A percentile compares a stretch with the other conserved stretches of the same genome.
phyloP scores from a whole-genome alignment of 2,329 filamentous ascomycete species.

The Penicillium sp. region DNA sequence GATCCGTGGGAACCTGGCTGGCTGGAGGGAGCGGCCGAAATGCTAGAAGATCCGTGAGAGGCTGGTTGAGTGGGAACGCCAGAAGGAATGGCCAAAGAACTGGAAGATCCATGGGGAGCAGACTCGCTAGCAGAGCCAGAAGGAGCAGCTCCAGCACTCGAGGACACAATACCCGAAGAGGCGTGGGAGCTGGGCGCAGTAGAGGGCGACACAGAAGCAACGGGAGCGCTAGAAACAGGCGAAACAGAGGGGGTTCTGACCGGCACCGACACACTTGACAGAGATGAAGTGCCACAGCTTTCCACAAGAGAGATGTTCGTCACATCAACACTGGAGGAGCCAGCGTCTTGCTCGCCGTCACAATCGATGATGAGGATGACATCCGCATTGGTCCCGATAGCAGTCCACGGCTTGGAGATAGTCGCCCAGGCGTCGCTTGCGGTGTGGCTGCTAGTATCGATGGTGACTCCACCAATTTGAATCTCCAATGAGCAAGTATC shows the following conservation, averaged over 20 bases:
- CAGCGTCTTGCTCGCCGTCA: neutral
- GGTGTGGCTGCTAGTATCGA: neutral
- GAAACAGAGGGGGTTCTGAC: neutral
- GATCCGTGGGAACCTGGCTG: neutral
- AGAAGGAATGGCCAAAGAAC: neutral
- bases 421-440: neutral
- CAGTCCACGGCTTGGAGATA: constrained; percentile 1
- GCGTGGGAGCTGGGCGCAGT: neutral
- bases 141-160: neutral
- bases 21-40: neutral
- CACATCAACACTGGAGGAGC: neutral
- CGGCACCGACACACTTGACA: neutral
- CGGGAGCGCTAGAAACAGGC: neutral
- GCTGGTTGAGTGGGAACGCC: neutral
- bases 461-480: neutral
- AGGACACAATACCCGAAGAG: neutral
- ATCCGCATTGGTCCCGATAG: neutral
- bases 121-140: neutral
- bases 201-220: neutral
- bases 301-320: neutral
- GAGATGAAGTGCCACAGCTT: neutral
- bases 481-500: neutral
- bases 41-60: neutral
- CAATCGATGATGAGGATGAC: neutral
- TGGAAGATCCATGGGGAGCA: neutral